Evolutionary conservation across 805 yeast genomes (phyloP).

Genomic region (Starmerella vaccinii): DNA sequence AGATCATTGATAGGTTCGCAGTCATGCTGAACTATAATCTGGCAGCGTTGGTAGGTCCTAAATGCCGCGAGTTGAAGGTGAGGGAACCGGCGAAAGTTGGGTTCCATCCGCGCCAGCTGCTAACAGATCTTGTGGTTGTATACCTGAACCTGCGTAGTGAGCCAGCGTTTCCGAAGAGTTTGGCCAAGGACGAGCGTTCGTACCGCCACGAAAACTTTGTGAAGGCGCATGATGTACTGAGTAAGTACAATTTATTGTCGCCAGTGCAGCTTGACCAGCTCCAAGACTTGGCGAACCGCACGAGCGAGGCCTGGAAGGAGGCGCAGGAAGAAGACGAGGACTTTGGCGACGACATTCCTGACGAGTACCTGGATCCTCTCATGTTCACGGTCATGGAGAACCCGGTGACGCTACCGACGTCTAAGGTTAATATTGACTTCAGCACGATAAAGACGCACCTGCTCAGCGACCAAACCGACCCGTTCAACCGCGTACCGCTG

Average conservation of each 20-base stretch:
- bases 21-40: slow-evolving; percentile 92
- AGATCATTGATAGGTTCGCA: slow-evolving; percentile 86
- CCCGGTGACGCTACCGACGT: slow-evolving; percentile 88
- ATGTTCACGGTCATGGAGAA: slow-evolving; percentile 94
- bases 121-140: slow-evolving; percentile 61
- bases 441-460: slow-evolving; percentile 88
- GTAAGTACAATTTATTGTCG: slow-evolving; percentile 44
- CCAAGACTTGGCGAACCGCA: slow-evolving; percentile 51
- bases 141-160: slow-evolving; percentile 62
- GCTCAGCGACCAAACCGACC: slow-evolving; percentile 91
- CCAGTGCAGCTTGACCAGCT: slow-evolving; percentile 48
- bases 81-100: slow-evolving; percentile 69
- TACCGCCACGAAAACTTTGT: slow-evolving; percentile 56
- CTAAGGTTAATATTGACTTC: slow-evolving; percentile 75
- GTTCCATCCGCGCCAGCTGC: slow-evolving; percentile 66
- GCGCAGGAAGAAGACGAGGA: slow-evolving; percentile 70
- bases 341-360: slow-evolving; percentile 90
- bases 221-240: slow-evolving; percentile 60
- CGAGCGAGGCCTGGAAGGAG: slow-evolving; percentile 26
- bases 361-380: slow-evolving; percentile 91
- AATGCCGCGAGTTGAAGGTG: slow-evolving; percentile 80
- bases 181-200: slow-evolving; percentile 87
- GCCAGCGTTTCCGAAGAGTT: slow-evolving; percentile 60
- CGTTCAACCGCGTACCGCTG: slow-evolving; percentile 88
- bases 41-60: slow-evolving; percentile 89